Percentiles rank a stretch among this genome's conserved stretches.
These are phyloP conservation scores for Pleurotus platypus DNA, from an alignment of 768 basidiomycete genomes.

Conservation along the genomic window DNA sequence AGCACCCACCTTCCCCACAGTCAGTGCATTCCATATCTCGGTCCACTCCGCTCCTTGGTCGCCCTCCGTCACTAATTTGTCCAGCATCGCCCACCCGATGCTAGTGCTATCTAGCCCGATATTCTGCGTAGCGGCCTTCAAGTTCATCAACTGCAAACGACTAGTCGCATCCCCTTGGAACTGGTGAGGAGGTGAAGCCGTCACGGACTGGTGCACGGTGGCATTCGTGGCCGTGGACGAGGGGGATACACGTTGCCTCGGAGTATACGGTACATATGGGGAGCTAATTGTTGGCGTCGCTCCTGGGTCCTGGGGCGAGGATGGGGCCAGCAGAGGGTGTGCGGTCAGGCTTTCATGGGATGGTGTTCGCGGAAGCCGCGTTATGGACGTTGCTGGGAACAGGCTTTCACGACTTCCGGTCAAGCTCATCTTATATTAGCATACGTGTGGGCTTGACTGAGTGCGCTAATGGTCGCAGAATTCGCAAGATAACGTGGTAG, in stretches of 20 bases:
- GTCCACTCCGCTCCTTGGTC: constrained; percentile 57
- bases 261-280: constrained; percentile 74
- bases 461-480: too few species aligned
- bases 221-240: constrained; percentile 43
- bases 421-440: constrained; percentile 25
- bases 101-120: constrained; percentile 63
- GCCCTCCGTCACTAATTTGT: constrained; percentile 53
- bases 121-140: constrained; percentile 69
- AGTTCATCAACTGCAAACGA: constrained; percentile 67
- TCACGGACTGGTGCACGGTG: constrained; percentile 42
- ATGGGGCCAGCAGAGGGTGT: constrained; percentile 60
- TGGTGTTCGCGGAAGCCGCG: constrained; percentile 37
- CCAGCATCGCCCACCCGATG: constrained; percentile 76
- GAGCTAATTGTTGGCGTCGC: constrained; percentile 25
- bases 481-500: too few species aligned
- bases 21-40: constrained; percentile 63
- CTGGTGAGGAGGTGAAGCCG: constrained; percentile 36
- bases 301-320: constrained; percentile 22
- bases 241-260: constrained; percentile 54
- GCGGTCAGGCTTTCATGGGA: constrained; percentile 56
- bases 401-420: constrained; percentile 22
- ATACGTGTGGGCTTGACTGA: too few species aligned
- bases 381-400: constrained; percentile 56
- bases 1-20: constrained; percentile 59
- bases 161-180: constrained; percentile 59